A percentile compares a stretch with the other conserved stretches of the same genome.
Conservation (phyloP, 495 filamentous ascomycete species). For the Neurospora sp. region DNA sequence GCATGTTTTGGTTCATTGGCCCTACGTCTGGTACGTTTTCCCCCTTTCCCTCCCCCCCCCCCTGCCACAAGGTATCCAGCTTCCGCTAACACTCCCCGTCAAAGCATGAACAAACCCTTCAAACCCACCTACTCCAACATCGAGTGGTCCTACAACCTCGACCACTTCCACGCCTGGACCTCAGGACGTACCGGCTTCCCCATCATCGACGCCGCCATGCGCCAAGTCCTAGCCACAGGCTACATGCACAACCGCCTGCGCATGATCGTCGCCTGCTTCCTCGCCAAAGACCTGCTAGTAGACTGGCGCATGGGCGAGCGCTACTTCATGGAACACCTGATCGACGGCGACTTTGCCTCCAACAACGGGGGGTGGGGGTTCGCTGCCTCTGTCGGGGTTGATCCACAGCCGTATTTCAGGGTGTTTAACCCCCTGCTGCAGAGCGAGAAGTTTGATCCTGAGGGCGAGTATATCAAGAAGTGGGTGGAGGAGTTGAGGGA, state of each 20-base stretch:
- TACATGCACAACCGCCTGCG: constrained; percentile 89
- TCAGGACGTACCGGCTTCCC: constrained; percentile 73
- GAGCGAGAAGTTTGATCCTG: constrained; percentile 70
- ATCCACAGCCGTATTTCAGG: constrained; percentile 86
- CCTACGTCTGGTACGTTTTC: constrained; percentile 63
- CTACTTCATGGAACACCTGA: constrained; percentile 80
- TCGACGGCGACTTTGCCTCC: constrained; percentile 87
- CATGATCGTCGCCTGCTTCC: constrained; percentile 82
- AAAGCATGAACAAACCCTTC: constrained; percentile 87
- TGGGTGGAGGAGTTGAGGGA: constrained; percentile 62
- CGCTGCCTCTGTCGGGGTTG: constrained; percentile 66
- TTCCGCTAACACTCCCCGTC: neutral
- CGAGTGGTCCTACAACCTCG: constrained; percentile 64
- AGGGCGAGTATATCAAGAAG: constrained; percentile 58
- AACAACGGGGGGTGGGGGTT: constrained; percentile 96
- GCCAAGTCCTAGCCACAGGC: constrained; percentile 58
- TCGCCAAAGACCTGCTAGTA: constrained; percentile 75
- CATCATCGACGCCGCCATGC: constrained; percentile 89
- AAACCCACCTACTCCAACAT: constrained; percentile 80
- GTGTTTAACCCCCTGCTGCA: constrained; percentile 86
- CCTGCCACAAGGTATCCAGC: neutral
- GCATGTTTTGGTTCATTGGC: constrained; percentile 78
- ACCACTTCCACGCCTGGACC: constrained; percentile 65
- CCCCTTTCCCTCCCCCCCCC: neutral
- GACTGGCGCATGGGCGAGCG: constrained; percentile 88